Evolutionary conservation across 1,139 yeast genomes (phyloP), one percentile per base, ranked within the genome.

Genomic region (Meyerozyma carpophila): DNA sequence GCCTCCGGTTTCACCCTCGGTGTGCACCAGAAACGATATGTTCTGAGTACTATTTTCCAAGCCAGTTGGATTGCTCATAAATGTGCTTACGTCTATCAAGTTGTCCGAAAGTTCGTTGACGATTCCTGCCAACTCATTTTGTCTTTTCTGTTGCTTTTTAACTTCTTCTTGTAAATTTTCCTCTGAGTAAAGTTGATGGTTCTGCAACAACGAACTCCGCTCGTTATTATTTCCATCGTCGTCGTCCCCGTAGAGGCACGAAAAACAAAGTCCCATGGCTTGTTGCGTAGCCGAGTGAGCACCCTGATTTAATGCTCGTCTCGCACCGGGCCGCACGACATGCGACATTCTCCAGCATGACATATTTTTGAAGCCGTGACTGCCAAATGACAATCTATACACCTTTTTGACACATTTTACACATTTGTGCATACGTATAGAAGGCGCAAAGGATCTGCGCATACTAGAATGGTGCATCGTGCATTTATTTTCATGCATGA

Each of bases 31-130:
- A 26, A 18, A 32, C 32, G 28, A 29, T 7, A 32, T 9, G 25
- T 32, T 39, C 28, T 24, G 39, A 16, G 37, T 13, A 25, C 21
- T 32, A 26, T 11, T 10, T 10, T 27, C 44, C 13, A 38, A 42
- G 26, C 43, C 47, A 18, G 47, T 44, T 2, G 54, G 49, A 36
- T 47, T 55, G 44, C 51, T 62, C 48, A 70, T 58, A 49, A 73
- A 72, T 6, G 75, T 62, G 28, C 73, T 62, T 9, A 72, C 75
- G 50, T 73, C 77, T 16, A 73, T 72, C 43, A 73, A 59, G 43
- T 70, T 69, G 41, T 72, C 77, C 32, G 66, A 66, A 44, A 73
- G 60, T 41, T 71, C 75, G 50, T 68, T 69, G 42, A 73, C 77
- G 21, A 73, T 72, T 36, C 57, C 54, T 41, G 64, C 66, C 43